Base-by-base conservation (phyloP, 1,284 basidiomycete genomes). In the Grifola frondosa region DNA sequence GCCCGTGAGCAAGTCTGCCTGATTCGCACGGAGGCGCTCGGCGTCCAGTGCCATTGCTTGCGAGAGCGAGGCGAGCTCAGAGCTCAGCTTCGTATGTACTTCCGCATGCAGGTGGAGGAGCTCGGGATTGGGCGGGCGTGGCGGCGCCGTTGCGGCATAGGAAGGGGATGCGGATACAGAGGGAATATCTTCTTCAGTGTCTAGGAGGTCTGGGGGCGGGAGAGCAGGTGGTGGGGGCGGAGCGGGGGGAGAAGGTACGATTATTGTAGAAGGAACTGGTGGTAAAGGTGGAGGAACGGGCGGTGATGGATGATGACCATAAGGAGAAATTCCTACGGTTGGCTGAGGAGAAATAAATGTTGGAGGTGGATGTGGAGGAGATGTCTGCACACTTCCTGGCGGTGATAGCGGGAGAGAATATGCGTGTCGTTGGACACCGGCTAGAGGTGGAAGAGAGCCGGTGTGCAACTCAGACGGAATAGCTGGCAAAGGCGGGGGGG, bases 81-180 rank as follows among this genome's bases (percentile, higher is more conserved):
- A 70, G 25, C 73, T 69, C 38, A 99, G 65, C 62, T 90, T 92
- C 36, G 78, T 73, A 61, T 91, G 84, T 15, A 97, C 78, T 49
- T 80, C 77, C 11, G 79, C 74, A 57, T 98, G 95, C n/a, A 99
- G 74, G 22, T 80, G 80, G 23, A 95, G 74, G 1, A 97, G 75
- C 55, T 93, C 88, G 19, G 82, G 97, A 73, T 87, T 97, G 29
- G 90, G 91, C 12, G 96, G 94, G 29, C 89, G 78, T 15, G 90
- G 90, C 32, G 90, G 88, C 26, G 78, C 77, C 17, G 66, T 60
- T 13, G 66, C 66, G 20, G 65, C 40, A 15, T 46, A 44, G n/a
- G 48, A 46, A 15, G 51, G 44, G 19, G 49, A 44, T 13, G 54
- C 40, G 15, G 52, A 42, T 20, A 58, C 34, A 21, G 53, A 37